Percentiles rank a stretch among this genome's conserved stretches.
These are phyloP conservation scores for Blyttiomyces sp. DNA, from an alignment of 371 early-diverging fungal species.

Conservation along the genomic window DNA sequence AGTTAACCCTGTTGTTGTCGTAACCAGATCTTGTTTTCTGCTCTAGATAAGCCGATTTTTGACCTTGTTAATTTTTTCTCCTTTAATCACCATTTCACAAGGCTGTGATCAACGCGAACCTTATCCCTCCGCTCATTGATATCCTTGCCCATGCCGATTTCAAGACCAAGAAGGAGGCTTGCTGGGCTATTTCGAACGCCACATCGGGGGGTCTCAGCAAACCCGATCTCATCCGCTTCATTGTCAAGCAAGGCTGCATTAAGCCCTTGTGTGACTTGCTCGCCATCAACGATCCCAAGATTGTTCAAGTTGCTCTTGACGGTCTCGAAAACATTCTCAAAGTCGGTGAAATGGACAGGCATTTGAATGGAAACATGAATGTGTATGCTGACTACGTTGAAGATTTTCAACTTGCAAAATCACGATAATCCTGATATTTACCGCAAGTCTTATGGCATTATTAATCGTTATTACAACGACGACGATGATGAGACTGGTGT, in stretches of 20 bases:
- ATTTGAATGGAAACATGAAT: slow-evolving; percentile 63
- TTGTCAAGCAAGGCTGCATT: slow-evolving; percentile 90
- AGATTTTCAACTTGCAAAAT: slow-evolving; percentile 83
- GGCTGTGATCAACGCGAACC: slow-evolving; percentile 87
- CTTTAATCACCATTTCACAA: slow-evolving; percentile 8
- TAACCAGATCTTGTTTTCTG: background rate
- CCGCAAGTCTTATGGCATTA: slow-evolving; percentile 85
- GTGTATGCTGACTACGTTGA: slow-evolving; percentile 82
- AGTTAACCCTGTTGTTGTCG: slow-evolving; percentile 1
- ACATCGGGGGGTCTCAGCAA: slow-evolving; percentile 86
- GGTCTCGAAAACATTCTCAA: slow-evolving; percentile 95
- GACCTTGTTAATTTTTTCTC: background rate
- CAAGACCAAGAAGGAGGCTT: slow-evolving; percentile 99
- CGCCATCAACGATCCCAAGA: slow-evolving; percentile 85
- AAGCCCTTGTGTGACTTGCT: slow-evolving; percentile 94
- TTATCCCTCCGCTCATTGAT: slow-evolving; percentile 90
- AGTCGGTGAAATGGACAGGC: slow-evolving; percentile 83
- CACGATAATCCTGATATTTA: slow-evolving; percentile 93
- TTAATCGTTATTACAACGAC: slow-evolving; percentile 90
- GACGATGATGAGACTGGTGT: slow-evolving; percentile 63
- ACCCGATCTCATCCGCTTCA: slow-evolving; percentile 81
- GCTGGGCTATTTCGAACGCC: slow-evolving; percentile 99
- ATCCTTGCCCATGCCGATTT: slow-evolving; percentile 88
- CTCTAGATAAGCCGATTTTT: too few species aligned
- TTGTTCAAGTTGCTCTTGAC: slow-evolving; percentile 94